Percentiles rank a stretch among this genome's conserved stretches.
Evolutionary conservation across 2,329 filamentous ascomycete genomes (phyloP).

Genomic region (Didymella lethalis): DNA sequence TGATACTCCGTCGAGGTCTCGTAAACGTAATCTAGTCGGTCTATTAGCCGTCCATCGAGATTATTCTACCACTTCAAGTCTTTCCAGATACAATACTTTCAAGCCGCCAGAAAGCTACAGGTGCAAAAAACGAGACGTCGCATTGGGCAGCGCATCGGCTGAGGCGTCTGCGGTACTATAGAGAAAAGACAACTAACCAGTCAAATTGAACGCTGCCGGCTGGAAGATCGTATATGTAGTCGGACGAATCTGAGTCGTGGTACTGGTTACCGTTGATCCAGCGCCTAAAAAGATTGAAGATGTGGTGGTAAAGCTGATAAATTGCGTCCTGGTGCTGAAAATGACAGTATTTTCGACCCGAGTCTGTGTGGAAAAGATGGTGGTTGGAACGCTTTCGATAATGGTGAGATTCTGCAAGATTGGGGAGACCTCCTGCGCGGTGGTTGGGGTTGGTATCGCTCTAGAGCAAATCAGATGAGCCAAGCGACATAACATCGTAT

Average conservation of each 20-base stretch:
- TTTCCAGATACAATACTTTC: no score
- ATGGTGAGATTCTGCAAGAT: background rate
- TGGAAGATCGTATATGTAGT: constrained; percentile 1
- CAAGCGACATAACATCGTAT: background rate
- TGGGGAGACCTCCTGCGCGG: background rate
- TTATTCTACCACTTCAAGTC: background rate
- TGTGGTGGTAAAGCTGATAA: constrained; percentile 5
- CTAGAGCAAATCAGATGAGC: background rate
- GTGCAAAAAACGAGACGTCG: background rate
- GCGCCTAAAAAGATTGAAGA: constrained; percentile 2
- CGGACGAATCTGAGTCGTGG: background rate
- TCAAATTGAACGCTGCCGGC: background rate
- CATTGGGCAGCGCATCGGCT: background rate
- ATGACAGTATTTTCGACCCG: background rate
- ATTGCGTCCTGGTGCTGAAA: constrained; percentile 1
- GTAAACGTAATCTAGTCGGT: background rate
- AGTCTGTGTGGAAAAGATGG: background rate
- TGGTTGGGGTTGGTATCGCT: background rate
- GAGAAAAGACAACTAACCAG: background rate
- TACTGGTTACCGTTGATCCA: constrained; percentile 1
- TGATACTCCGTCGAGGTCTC: background rate
- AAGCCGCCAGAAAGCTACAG: no score
- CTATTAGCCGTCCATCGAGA: background rate
- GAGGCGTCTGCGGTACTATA: background rate
- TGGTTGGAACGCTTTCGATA: background rate